Evolutionary conservation across 139 green algal species (phyloP).

Genomic region (Astrephomene gubernaculifera): DNA sequence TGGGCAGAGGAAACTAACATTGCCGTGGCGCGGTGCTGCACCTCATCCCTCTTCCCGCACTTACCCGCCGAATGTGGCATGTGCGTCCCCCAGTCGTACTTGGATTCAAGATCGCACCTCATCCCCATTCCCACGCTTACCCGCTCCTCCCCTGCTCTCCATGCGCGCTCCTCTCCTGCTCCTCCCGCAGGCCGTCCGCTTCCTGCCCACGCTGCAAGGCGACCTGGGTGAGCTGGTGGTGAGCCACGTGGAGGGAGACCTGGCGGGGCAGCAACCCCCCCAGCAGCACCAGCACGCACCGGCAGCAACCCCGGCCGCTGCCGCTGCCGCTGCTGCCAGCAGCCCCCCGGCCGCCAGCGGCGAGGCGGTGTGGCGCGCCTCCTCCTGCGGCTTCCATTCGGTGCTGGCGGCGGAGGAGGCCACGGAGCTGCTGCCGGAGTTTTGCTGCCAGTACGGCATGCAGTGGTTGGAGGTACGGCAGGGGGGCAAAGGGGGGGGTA

Average conservation of each 20-base stretch:
- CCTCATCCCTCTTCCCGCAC: neutral
- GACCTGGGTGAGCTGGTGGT: slow-evolving; percentile 20
- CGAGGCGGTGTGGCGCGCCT: slow-evolving; percentile 9
- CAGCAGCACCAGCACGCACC: too few species aligned
- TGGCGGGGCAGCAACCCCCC: too few species aligned
- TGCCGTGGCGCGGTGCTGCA: neutral
- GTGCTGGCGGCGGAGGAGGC: slow-evolving; percentile 26
- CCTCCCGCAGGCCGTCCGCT: slow-evolving; percentile 23
- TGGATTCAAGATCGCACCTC: neutral
- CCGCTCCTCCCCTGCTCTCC: neutral
- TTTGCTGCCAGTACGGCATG: slow-evolving; percentile 48
- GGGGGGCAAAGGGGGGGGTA: neutral
- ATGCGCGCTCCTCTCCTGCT: neutral
- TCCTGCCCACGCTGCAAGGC: slow-evolving; percentile 25
- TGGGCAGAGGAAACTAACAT: too few species aligned
- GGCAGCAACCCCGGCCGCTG: too few species aligned
- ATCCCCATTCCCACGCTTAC: neutral
- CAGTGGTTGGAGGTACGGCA: slow-evolving; percentile 39
- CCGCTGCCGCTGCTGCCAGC: too few species aligned
- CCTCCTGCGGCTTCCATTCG: slow-evolving; percentile 20
- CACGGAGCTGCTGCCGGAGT: slow-evolving; percentile 41
- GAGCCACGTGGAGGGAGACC: neutral
- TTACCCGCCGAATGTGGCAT: slow-evolving; percentile 11
- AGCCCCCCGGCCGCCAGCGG: too few species aligned
- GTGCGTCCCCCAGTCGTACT: slow-evolving; percentile 12